phyloP scores from a whole-genome alignment of 2,329 filamentous ascomycete genomes.

The Phialemonium atrogriseum region DNA sequence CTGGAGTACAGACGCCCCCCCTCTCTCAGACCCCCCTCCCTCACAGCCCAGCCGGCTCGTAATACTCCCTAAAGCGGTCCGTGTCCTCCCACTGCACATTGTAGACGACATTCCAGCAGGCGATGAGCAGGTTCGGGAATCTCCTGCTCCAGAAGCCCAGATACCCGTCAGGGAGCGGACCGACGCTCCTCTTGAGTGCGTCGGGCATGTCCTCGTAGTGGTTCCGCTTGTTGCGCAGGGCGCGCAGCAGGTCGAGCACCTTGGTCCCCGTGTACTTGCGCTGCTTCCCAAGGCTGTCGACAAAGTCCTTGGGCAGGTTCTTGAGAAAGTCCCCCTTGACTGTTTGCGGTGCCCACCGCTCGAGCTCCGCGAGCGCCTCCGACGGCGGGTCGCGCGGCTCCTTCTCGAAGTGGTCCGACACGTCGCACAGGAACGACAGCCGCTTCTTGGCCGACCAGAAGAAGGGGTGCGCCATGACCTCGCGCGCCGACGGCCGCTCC shows the following conservation, averaged over 20 bases:
- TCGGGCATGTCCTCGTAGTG: conserved; percentile 97
- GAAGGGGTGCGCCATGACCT: conserved; percentile 89
- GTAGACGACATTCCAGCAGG: conserved; percentile 68
- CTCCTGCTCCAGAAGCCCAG: conserved; percentile 72
- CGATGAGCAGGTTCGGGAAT: conserved; percentile 72
- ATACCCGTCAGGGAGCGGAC: conserved; percentile 70
- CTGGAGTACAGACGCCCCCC: too few relatives aligned
- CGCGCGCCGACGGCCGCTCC: conserved; percentile 59
- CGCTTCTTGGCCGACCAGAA: conserved; percentile 92
- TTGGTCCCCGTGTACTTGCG: conserved; percentile 83
- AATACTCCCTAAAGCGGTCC: conserved; percentile 67
- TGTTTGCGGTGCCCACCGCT: conserved; percentile 41
- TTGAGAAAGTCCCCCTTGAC: conserved; percentile 70
- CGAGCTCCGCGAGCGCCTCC: conserved; percentile 51
- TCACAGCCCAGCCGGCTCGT: conserved; percentile 35
- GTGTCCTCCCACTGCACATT: conserved; percentile 54
- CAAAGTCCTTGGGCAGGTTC: conserved; percentile 68
- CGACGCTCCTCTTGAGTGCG: conserved; percentile 60
- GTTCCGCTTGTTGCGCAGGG: conserved; percentile 90
- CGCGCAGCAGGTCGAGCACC: conserved; percentile 79
- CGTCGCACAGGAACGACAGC: conserved; percentile 87
- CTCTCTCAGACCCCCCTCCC: too few relatives aligned
- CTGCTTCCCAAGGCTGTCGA: conserved; percentile 86
- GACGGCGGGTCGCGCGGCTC: conserved; percentile 80
- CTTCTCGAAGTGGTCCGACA: conserved; percentile 93